A percentile compares a stretch with the other conserved stretches of the same genome.
These are phyloP conservation scores for Passiflora organensis DNA, from an alignment of 345 rosid genomes.

Conservation along the genomic window DNA sequence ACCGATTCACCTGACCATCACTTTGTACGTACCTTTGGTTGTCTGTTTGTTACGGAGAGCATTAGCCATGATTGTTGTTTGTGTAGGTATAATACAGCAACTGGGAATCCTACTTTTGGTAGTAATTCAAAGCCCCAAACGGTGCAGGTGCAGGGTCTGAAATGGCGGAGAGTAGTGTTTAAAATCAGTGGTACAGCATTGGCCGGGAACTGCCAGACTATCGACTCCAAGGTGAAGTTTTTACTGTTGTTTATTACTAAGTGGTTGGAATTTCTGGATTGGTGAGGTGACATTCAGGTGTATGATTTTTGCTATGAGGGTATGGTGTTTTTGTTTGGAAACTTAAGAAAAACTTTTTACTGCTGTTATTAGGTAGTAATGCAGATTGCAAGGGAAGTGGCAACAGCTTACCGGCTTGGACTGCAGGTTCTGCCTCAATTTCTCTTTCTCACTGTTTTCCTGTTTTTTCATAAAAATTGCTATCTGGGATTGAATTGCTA, in stretches of 20 bases:
- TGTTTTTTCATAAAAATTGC: background rate
- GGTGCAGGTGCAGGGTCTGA: constrained; percentile 41
- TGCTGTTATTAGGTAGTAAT: constrained; percentile 49
- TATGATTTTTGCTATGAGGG: background rate
- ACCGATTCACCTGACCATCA: too few species aligned
- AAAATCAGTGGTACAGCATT: constrained; percentile 87
- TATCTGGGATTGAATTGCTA: constrained; percentile 1
- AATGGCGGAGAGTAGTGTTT: constrained; percentile 85
- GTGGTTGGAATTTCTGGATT: background rate
- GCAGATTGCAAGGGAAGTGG: constrained; percentile 76
- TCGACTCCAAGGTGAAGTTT: constrained; percentile 69
- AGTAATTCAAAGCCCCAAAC: constrained; percentile 45
- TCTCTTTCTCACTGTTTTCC: background rate
- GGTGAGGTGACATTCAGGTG: background rate
- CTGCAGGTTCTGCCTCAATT: constrained; percentile 50
- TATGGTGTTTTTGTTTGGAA: background rate
- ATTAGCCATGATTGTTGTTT: background rate
- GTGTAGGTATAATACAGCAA: background rate
- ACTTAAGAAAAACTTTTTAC: background rate
- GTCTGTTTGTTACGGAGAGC: too few species aligned
- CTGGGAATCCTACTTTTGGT: constrained; percentile 10
- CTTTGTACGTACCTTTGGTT: too few species aligned
- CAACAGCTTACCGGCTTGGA: constrained; percentile 66
- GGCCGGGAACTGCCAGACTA: constrained; percentile 63
- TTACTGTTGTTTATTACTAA: background rate